Conservation (phyloP, 257 asterid genomes). For the Thymus quinquecostatus region DNA sequence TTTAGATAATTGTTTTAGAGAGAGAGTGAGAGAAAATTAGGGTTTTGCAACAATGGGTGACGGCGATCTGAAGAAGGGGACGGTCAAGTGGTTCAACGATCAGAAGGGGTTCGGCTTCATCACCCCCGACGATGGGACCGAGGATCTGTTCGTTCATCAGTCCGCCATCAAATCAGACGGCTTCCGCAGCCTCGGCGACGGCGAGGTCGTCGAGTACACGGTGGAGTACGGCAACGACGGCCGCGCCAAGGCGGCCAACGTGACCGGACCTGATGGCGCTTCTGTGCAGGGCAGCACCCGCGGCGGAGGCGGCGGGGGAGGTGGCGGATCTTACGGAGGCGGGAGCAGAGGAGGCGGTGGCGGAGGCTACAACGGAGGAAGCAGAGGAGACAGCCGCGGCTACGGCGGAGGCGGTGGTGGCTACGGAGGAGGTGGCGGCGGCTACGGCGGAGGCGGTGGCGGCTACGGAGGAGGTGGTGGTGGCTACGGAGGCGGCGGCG, state of each 20-base stretch:
- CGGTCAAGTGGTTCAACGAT: conserved; percentile 85
- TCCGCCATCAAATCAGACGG: conserved; percentile 77
- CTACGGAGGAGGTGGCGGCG: conserved; percentile 31
- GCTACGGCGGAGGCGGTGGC: conserved; percentile 37
- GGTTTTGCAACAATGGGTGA: conserved; percentile 51
- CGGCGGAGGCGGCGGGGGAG: conserved; percentile 48
- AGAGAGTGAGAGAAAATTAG: conserved; percentile 34
- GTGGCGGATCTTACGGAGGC: conserved; percentile 35
- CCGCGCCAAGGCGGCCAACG: conserved; percentile 61
- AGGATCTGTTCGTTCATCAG: conserved; percentile 85
- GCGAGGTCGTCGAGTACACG: conserved; percentile 68
- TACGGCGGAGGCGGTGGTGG: conserved; percentile 32
- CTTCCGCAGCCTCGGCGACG: conserved; percentile 71
- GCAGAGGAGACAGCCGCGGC: conserved; percentile 39
- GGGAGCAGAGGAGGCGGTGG: conserved; percentile 33
- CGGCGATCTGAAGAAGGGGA: conserved; percentile 52
- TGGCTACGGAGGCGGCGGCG: conserved; percentile 37
- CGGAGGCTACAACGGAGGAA: conserved; percentile 36
- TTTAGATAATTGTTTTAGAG: background rate
- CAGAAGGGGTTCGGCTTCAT: conserved; percentile 86
- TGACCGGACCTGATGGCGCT: conserved; percentile 59
- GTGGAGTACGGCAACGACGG: conserved; percentile 59
- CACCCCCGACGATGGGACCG: conserved; percentile 80
- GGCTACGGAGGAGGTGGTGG: conserved; percentile 28
- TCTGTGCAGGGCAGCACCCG: conserved; percentile 61